Evolutionary conservation across 129 eudicot species (phyloP).

Genomic region (Mikania micrantha): DNA sequence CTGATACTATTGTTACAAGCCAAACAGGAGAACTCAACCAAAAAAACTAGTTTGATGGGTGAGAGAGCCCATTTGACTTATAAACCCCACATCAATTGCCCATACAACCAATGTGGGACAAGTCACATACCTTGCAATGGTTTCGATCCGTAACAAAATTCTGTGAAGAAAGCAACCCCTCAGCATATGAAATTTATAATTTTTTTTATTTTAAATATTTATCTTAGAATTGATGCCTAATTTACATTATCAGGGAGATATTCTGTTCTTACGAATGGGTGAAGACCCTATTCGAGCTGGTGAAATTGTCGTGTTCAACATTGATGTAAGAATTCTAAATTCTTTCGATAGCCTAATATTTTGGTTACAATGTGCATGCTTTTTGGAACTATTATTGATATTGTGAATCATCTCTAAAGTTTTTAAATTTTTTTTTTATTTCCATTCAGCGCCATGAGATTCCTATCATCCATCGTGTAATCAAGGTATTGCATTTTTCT

Average conservation of each 20-base stretch:
- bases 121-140: too few species aligned
- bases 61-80: too few species aligned
- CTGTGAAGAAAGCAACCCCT: neutral
- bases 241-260: conserved; percentile 73
- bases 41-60: too few species aligned
- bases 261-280: conserved; percentile 69
- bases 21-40: too few species aligned
- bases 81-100: too few species aligned
- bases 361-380: neutral
- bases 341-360: neutral
- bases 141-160: too few species aligned
- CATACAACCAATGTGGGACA: too few species aligned
- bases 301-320: conserved; percentile 82
- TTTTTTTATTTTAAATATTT: conserved; percentile 7
- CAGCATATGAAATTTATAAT: neutral
- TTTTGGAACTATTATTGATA: conserved; percentile 4
- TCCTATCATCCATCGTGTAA: conserved; percentile 88
- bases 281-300: conserved; percentile 84
- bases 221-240: conserved; percentile 2
- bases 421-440: neutral
- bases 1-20: too few species aligned
- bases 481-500: conserved; percentile 42
- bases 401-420: neutral
- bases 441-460: conserved; percentile 54
- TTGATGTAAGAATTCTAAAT: conserved; percentile 54